These are phyloP conservation scores for Gossypium gossypioides DNA, from an alignment of 441 rosid genomes.

Conservation along the genomic window DNA sequence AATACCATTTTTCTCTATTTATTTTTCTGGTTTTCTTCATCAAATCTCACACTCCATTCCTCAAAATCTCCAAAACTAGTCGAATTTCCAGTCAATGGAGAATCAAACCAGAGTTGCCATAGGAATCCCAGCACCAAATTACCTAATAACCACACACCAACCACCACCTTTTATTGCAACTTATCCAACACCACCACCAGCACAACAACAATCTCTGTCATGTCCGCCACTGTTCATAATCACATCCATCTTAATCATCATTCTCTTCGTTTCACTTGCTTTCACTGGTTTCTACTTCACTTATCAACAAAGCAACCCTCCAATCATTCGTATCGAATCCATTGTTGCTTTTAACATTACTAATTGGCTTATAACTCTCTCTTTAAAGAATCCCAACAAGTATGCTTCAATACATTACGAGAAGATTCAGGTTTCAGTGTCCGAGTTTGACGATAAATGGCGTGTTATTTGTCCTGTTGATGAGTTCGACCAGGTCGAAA, in stretches of 20 bases:
- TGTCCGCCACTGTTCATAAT: not conserved
- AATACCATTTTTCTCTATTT: too few species aligned
- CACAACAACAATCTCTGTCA: not conserved
- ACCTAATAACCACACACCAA: not conserved
- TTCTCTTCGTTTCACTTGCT: not conserved
- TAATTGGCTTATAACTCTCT: not conserved
- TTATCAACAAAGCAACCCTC: not conserved
- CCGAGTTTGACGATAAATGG: not conserved
- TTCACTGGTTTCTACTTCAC: not conserved
- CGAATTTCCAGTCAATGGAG: too few species aligned
- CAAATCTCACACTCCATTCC: too few species aligned
- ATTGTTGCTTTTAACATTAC: not conserved
- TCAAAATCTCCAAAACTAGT: too few species aligned
- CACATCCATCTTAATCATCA: not conserved
- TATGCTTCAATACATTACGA: not conserved
- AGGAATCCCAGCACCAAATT: too few species aligned
- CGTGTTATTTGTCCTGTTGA: not conserved
- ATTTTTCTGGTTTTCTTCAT: too few species aligned
- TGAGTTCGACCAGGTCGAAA: too few species aligned
- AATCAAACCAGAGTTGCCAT: too few species aligned
- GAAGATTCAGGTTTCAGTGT: not conserved
- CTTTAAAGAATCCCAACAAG: not conserved
- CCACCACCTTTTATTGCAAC: not conserved
- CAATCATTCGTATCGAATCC: not conserved
- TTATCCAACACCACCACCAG: not conserved